phyloP scores from a whole-genome alignment of 2,329 filamentous ascomycete species.

The Fusarium poae region DNA sequence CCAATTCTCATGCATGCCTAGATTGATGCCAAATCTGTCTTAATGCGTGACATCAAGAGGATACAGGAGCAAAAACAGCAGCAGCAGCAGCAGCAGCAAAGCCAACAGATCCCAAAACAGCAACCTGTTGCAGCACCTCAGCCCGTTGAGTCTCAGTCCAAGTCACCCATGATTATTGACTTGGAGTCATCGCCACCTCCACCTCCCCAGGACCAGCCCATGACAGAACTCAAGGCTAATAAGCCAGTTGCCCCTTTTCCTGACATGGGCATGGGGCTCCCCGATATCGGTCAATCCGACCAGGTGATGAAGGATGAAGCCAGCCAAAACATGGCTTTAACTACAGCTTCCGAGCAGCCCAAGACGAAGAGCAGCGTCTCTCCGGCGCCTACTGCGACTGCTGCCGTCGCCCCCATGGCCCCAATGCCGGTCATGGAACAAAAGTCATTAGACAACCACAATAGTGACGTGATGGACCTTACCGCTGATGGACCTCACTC shows the following conservation, averaged over 20 bases:
- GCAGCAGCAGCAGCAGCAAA: constrained; percentile 27
- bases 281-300: constrained; percentile 45
- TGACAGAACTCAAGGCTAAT: constrained; percentile 52
- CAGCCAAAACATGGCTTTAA: constrained; percentile 23
- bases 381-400: constrained; percentile 17
- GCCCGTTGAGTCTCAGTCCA: constrained; percentile 54
- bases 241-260: constrained; percentile 67
- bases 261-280: constrained; percentile 66
- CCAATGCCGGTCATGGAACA: constrained; percentile 50
- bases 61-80: constrained; percentile 51
- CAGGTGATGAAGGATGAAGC: constrained; percentile 44
- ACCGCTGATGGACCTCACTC: constrained; percentile 45
- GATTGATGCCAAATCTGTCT: constrained; percentile 66
- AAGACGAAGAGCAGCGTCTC: constrained; percentile 49
- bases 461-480: constrained; percentile 35
- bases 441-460: constrained; percentile 43
- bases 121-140: constrained; percentile 41
- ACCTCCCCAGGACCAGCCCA: constrained; percentile 50
- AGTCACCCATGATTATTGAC: constrained; percentile 55
- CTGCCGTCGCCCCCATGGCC: constrained; percentile 40
- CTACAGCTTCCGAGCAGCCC: constrained; percentile 19
- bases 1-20: constrained; percentile 39
- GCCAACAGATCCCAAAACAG: constrained; percentile 33
- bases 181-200: constrained; percentile 52
- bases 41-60: constrained; percentile 66